These are phyloP conservation scores for Chaetomiaceae sp. DNA, from an alignment of 2,329 filamentous ascomycete species.

Conservation along the genomic window DNA sequence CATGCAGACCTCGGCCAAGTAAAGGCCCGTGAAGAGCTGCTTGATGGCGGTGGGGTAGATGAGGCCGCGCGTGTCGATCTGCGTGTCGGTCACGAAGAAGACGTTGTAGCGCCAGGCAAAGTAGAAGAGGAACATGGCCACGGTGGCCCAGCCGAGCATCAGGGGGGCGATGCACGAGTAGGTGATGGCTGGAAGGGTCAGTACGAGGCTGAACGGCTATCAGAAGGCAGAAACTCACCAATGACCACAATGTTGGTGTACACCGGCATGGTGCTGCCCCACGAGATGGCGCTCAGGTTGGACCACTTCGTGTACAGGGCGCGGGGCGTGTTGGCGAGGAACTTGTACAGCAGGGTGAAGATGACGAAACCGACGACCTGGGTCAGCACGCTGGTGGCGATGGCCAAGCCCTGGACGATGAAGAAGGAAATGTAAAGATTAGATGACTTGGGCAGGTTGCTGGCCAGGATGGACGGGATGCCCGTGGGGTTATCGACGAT, in stretches of 20 bases:
- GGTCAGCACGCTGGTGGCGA: conserved; percentile 69
- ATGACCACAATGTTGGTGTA: conserved; percentile 79
- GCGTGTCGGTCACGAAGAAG: conserved; percentile 76
- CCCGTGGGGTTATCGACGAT: conserved; percentile 60
- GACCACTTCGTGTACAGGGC: conserved; percentile 77
- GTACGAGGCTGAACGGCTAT: not conserved
- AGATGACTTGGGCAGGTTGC: conserved; percentile 73
- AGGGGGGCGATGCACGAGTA: conserved; percentile 86
- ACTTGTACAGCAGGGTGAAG: conserved; percentile 68
- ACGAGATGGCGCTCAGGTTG: conserved; percentile 66
- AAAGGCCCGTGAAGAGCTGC: conserved; percentile 79
- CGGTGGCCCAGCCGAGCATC: conserved; percentile 74
- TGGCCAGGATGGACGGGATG: conserved; percentile 62
- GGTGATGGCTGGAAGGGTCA: conserved; percentile 58
- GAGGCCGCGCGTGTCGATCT: conserved; percentile 82
- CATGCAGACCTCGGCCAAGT: conserved; percentile 76
- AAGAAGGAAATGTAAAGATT: conserved; percentile 98
- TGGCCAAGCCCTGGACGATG: conserved; percentile 80
- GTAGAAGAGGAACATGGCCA: conserved; percentile 78
- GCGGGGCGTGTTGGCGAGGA: conserved; percentile 72
- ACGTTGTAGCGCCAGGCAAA: conserved; percentile 87
- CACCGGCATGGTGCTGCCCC: conserved; percentile 78
- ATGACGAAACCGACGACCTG: conserved; percentile 68
- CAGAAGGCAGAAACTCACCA: conserved; percentile 45
- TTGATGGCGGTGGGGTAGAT: conserved; percentile 84